Conservation (phyloP, 257 asterid genomes). For the Paraleonurus japonicus region DNA sequence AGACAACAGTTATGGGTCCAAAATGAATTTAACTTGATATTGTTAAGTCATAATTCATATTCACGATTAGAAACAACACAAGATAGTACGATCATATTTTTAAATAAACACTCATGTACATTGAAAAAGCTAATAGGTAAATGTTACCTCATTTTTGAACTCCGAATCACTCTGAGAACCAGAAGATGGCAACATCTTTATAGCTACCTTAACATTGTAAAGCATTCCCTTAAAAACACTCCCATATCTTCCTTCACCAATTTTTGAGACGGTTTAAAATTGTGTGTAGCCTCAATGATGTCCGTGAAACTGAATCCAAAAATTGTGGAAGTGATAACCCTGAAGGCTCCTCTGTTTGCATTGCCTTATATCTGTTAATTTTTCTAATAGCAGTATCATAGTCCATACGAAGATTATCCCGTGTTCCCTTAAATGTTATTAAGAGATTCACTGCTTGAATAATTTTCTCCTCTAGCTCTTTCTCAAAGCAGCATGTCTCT, state of each 20-base stretch:
- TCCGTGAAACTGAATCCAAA: constrained; percentile 66
- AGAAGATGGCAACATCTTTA: constrained; percentile 74
- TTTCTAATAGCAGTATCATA: constrained; percentile 54
- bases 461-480: constrained; percentile 83
- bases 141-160: constrained; percentile 68
- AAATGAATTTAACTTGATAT: background rate
- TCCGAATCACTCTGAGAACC: constrained; percentile 75
- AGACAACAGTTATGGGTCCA: too few species aligned
- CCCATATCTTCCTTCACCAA: constrained; percentile 81
- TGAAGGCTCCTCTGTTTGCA: constrained; percentile 39
- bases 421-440: constrained; percentile 58
- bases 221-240: constrained; percentile 76
- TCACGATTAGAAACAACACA: background rate
- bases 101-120: background rate
- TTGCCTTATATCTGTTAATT: constrained; percentile 42
- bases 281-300: constrained; percentile 71
- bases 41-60: background rate
- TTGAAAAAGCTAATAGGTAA: background rate
- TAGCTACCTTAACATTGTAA: constrained; percentile 64
- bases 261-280: constrained; percentile 69
- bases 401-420: constrained; percentile 73
- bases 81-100: background rate
- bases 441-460: constrained; percentile 88
- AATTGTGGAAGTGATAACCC: constrained; percentile 37
- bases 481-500: constrained; percentile 53